phyloP scores from a whole-genome alignment of 2,329 filamentous ascomycete species.

The Alternaria burnsii region DNA sequence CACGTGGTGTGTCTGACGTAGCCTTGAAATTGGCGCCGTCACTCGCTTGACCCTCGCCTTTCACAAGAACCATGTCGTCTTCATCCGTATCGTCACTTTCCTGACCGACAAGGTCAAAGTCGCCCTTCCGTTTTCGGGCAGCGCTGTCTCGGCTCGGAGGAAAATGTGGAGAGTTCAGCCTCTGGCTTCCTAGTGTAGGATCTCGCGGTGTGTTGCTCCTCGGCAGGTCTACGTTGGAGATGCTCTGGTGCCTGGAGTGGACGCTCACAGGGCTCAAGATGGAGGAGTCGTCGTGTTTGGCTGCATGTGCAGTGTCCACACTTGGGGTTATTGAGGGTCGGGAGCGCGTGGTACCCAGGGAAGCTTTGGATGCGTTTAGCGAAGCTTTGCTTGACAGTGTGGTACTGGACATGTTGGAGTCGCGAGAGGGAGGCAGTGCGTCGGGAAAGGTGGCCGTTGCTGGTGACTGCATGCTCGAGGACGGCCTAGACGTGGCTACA shows the following conservation, averaged over 20 bases:
- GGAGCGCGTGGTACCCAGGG: constrained; percentile 35
- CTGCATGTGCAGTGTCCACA: constrained; percentile 28
- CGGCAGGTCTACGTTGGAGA: constrained; percentile 28
- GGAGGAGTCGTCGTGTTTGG: constrained; percentile 39
- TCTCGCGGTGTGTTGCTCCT: constrained; percentile 29
- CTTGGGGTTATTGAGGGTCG: constrained; percentile 37
- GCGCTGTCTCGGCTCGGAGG: constrained; percentile 27
- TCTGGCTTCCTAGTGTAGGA: constrained; percentile 17
- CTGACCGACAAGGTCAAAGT: constrained; percentile 36
- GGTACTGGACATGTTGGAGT: constrained; percentile 43
- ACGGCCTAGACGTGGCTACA: constrained; percentile 45
- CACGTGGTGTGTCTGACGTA: constrained; percentile 32
- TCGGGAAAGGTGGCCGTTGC: constrained; percentile 49
- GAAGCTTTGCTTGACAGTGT: constrained; percentile 43
- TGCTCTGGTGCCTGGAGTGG: constrained; percentile 32
- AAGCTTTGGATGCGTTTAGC: constrained; percentile 25
- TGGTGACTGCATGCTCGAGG: constrained; percentile 52
- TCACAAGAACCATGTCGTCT: constrained; percentile 40
- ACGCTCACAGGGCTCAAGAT: constrained; percentile 38
- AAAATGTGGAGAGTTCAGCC: constrained; percentile 32
- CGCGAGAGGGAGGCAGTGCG: constrained; percentile 43
- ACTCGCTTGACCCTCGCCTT: constrained; percentile 30
- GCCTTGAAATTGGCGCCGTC: constrained; percentile 35
- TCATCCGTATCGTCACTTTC: constrained; percentile 47
- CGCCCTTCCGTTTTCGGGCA: constrained; percentile 31